These are phyloP conservation scores for Umbelopsis isabellina DNA, from an alignment of 192 early-diverging fungal species.

Conservation along the genomic window DNA sequence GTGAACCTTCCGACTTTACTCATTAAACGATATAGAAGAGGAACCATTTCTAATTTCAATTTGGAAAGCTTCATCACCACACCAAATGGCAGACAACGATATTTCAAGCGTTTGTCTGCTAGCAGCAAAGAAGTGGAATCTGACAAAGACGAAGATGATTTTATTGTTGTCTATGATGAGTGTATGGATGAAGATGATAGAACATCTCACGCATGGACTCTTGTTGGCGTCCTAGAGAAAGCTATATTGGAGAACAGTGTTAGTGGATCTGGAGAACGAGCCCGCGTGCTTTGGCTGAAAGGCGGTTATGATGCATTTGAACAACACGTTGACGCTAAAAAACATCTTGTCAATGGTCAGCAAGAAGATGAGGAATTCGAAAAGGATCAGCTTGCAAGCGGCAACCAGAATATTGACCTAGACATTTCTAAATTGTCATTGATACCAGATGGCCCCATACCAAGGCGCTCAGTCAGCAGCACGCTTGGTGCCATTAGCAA, in stretches of 20 bases:
- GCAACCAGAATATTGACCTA: background rate
- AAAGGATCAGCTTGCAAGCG: background rate
- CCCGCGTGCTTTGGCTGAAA: slow-evolving; percentile 47
- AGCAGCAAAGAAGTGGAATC: background rate
- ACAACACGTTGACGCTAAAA: slow-evolving; percentile 18
- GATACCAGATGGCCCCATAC: background rate
- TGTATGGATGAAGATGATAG: slow-evolving; percentile 45
- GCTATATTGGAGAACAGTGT: slow-evolving; percentile 24
- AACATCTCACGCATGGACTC: slow-evolving; percentile 53
- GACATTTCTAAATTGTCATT: slow-evolving; percentile 5
- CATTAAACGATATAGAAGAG: slow-evolving; percentile 57
- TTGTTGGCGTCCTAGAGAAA: slow-evolving; percentile 50
- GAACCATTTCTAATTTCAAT: slow-evolving; percentile 53
- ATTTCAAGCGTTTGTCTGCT: slow-evolving; percentile 20
- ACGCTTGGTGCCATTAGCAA: slow-evolving; percentile 12
- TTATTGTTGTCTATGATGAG: slow-evolving; percentile 54
- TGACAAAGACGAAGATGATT: slow-evolving; percentile 4
- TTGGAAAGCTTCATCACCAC: slow-evolving; percentile 61
- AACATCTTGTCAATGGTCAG: slow-evolving; percentile 15
- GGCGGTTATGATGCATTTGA: slow-evolving; percentile 57
- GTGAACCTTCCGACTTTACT: slow-evolving; percentile 60
- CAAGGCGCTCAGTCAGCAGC: slow-evolving; percentile 6
- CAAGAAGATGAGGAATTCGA: slow-evolving; percentile 17
- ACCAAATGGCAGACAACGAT: slow-evolving; percentile 49
- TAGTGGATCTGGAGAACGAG: slow-evolving; percentile 7